Conservation (phyloP, 2,329 filamentous ascomycete genomes). For the Colletotrichum truncatum region DNA sequence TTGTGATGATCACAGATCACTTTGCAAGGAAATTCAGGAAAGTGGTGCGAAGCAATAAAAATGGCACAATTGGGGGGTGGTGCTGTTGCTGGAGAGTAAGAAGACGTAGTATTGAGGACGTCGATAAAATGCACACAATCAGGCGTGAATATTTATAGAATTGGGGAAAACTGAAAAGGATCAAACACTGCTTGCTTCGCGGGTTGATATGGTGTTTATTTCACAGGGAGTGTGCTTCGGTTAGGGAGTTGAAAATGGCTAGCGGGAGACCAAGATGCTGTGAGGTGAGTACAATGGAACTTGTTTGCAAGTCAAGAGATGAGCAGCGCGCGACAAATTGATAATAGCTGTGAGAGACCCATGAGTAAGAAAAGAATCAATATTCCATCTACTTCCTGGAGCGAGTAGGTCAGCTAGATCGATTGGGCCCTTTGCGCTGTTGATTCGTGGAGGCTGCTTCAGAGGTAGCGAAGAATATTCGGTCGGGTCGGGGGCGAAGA, state of each 20-base stretch:
- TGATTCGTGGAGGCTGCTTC: background rate
- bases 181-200: no score
- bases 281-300: background rate
- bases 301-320: background rate
- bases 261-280: background rate
- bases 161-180: background rate
- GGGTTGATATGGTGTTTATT: background rate
- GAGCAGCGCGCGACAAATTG: background rate
- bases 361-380: background rate
- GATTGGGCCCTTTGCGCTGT: background rate
- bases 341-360: background rate
- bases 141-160: background rate
- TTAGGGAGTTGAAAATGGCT: background rate
- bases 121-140: no score
- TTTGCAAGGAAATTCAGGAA: background rate
- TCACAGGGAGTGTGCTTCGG: background rate
- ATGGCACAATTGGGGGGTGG: no score
- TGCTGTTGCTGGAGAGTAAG: no score
- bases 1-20: background rate
- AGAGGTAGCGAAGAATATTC: slow-evolving; percentile 1
- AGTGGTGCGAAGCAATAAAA: background rate
- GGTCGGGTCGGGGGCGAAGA: background rate
- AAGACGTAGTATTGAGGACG: no score
- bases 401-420: background rate
- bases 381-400: no score